These are phyloP conservation scores for Phytophthora tentaculata DNA, from an alignment of 352 stramenopile genomes.

Conservation along the genomic window DNA sequence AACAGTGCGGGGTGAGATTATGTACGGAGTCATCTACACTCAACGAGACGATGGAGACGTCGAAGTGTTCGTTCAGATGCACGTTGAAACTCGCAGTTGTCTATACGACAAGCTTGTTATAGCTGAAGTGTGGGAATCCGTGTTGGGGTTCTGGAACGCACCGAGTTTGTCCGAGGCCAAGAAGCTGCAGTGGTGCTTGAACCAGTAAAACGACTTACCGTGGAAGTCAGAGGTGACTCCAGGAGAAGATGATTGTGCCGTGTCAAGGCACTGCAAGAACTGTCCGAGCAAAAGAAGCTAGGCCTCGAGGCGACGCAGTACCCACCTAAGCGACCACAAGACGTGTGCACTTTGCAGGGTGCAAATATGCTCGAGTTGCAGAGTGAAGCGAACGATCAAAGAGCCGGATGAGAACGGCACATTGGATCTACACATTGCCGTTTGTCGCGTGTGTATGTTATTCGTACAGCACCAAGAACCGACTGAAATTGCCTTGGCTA, in stretches of 20 bases:
- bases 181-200: not conserved
- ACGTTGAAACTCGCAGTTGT: slow-evolving; percentile 4
- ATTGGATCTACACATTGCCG: not conserved
- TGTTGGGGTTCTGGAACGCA: slow-evolving; percentile 13
- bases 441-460: slow-evolving; percentile 3
- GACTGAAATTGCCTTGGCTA: not conserved
- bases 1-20: not conserved
- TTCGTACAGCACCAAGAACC: slow-evolving; percentile 1
- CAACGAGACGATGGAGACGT: slow-evolving; percentile 10
- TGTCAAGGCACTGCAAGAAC: not conserved
- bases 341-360: not conserved
- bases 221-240: not conserved
- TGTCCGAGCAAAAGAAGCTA: slow-evolving; percentile 1
- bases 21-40: slow-evolving; percentile 7
- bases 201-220: not conserved
- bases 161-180: slow-evolving; percentile 2
- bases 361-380: slow-evolving; percentile 1
- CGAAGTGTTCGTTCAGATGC: slow-evolving; percentile 17
- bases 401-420: not conserved
- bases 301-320: not conserved
- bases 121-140: slow-evolving; percentile 10
- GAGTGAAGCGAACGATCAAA: not conserved
- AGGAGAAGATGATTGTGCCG: not conserved
- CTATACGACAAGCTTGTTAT: slow-evolving; percentile 14
- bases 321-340: slow-evolving; percentile 1